Evolutionary conservation across 257 asterid species (phyloP).

Genomic region (Ilex asprella): DNA sequence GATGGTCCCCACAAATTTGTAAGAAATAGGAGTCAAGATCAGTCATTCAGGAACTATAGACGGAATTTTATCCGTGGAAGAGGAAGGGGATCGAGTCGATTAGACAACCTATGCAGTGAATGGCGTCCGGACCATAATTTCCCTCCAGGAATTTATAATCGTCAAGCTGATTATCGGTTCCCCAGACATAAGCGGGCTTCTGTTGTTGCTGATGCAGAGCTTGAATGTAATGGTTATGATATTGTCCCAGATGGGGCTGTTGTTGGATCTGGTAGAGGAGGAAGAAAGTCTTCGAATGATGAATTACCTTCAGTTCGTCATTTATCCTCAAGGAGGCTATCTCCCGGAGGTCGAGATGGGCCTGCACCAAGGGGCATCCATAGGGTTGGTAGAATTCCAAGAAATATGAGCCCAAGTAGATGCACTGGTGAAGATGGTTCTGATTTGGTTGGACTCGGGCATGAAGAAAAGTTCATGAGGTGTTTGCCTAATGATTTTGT

Average conservation of each 20-base stretch:
- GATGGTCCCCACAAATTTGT: slow-evolving; percentile 50
- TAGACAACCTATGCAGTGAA: slow-evolving; percentile 41
- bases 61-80: slow-evolving; percentile 53
- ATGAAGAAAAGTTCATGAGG: slow-evolving; percentile 42
- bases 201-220: slow-evolving; percentile 36
- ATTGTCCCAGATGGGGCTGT: slow-evolving; percentile 29
- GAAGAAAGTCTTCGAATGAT: slow-evolving; percentile 45
- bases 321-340: slow-evolving; percentile 43
- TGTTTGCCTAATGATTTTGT: slow-evolving; percentile 41
- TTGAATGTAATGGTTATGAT: slow-evolving; percentile 42
- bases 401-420: slow-evolving; percentile 50
- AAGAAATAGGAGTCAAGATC: slow-evolving; percentile 52
- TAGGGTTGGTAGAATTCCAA: slow-evolving; percentile 41
- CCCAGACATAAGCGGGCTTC: slow-evolving; percentile 49
- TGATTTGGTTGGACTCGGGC: slow-evolving; percentile 28
- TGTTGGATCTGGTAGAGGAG: slow-evolving; percentile 28
- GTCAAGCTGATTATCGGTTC: slow-evolving; percentile 44
- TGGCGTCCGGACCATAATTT: slow-evolving; percentile 64
- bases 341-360: slow-evolving; percentile 55
- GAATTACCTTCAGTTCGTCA: slow-evolving; percentile 43
- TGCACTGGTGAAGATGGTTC: slow-evolving; percentile 34
- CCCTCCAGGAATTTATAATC: slow-evolving; percentile 37
- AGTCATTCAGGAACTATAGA: slow-evolving; percentile 49
- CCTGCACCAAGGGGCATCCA: slow-evolving; percentile 32
- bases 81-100: slow-evolving; percentile 57